phyloP scores from a whole-genome alignment of 805 yeast genomes.

The Ogataea glucozyma region DNA sequence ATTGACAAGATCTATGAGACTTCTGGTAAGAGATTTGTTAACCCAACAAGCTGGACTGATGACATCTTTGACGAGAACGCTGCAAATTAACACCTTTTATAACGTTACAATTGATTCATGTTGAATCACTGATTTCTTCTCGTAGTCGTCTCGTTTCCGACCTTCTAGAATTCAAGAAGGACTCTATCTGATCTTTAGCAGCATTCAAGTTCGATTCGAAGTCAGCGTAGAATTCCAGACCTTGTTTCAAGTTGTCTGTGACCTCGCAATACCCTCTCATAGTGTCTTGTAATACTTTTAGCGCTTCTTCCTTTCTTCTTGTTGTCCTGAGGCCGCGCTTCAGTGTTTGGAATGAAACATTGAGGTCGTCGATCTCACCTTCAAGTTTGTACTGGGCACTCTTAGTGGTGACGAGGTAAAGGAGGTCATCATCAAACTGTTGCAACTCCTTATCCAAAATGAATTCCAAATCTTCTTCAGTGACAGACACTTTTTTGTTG shows the following conservation, averaged over 20 bases:
- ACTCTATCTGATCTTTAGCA: conserved; percentile 41
- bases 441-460: conserved; percentile 44
- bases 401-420: conserved; percentile 45
- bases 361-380: conserved; percentile 36
- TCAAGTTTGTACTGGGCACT: conserved; percentile 36
- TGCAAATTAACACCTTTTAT: background rate
- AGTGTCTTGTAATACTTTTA: conserved; percentile 53
- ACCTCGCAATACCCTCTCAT: conserved; percentile 56
- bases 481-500: conserved; percentile 30
- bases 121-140: conserved; percentile 4
- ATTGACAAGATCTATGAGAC: conserved; percentile 32
- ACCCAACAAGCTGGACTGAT: conserved; percentile 41
- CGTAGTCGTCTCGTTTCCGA: conserved; percentile 11
- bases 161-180: conserved; percentile 29
- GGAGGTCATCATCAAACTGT: conserved; percentile 52
- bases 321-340: conserved; percentile 35
- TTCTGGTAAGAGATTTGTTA: conserved; percentile 38
- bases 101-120: background rate
- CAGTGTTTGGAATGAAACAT: conserved; percentile 37
- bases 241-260: conserved; percentile 61
- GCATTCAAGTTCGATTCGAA: conserved; percentile 47
- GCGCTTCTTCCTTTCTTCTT: conserved; percentile 45
- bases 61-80: conserved; percentile 30
- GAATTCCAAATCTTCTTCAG: conserved; percentile 38
- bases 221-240: conserved; percentile 67